A percentile compares a stretch with the other conserved stretches of the same genome.
These are phyloP conservation scores for Elasticomyces elasticus DNA, from an alignment of 495 filamentous ascomycete genomes.

Conservation along the genomic window DNA sequence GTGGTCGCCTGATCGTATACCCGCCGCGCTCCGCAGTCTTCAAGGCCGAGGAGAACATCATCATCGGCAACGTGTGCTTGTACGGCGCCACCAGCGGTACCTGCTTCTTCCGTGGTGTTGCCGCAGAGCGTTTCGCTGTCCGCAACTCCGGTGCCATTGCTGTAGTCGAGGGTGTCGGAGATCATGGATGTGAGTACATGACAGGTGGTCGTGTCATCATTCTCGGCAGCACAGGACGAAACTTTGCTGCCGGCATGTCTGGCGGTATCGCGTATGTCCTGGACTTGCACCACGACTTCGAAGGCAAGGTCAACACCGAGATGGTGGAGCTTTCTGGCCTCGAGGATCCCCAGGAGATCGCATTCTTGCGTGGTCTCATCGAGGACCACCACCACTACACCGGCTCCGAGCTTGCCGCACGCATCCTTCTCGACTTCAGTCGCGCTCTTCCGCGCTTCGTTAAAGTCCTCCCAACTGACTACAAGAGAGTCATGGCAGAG, in stretches of 20 bases:
- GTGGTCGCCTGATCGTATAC: constrained; percentile 92
- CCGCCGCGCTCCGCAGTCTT: constrained; percentile 86
- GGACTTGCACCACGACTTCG: constrained; percentile 85
- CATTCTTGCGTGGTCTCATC: constrained; percentile 84
- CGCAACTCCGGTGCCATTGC: constrained; percentile 96
- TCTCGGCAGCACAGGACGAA: constrained; percentile 88
- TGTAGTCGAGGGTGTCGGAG: constrained; percentile 93
- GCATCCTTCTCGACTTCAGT: constrained; percentile 93
- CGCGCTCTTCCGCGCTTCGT: constrained; percentile 85
- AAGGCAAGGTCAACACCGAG: constrained; percentile 91
- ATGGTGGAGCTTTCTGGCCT: constrained; percentile 92
- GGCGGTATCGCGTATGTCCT: constrained; percentile 97
- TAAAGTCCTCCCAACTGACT: constrained; percentile 92
- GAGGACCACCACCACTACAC: constrained; percentile 99
- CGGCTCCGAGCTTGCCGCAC: constrained; percentile 90
- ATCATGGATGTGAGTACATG: constrained; percentile 99
- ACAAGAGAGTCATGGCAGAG: constrained; percentile 87
- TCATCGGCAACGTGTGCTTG: constrained; percentile 93
- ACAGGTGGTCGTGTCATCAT: constrained; percentile 89
- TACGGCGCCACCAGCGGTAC: constrained; percentile 92
- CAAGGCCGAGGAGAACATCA: constrained; percentile 96
- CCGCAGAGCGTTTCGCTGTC: constrained; percentile 95
- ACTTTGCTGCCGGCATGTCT: constrained; percentile 99
- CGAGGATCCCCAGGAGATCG: constrained; percentile 85
- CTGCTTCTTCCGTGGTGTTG: constrained; percentile 96